Conservation (phyloP, 257 asterid genomes). For the Capsicum baccatum region DNA sequence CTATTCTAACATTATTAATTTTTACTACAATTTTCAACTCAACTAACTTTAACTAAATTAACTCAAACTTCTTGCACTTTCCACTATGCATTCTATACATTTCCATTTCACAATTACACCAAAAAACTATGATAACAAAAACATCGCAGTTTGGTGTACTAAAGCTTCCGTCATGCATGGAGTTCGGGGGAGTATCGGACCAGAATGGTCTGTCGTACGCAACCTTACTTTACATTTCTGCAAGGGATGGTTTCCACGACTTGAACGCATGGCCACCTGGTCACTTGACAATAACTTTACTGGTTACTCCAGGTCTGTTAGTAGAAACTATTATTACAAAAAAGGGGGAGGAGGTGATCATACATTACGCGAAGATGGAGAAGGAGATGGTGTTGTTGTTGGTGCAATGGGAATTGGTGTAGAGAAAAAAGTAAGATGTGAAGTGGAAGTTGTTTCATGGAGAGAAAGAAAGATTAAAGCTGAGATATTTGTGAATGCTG, state of each 20-base stretch:
- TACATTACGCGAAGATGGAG: neutral
- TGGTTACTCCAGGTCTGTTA: neutral
- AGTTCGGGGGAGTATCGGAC: too few species aligned
- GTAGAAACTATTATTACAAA: neutral
- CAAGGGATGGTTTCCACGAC: too few species aligned
- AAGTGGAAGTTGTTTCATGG: constrained; percentile 88
- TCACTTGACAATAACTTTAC: too few species aligned
- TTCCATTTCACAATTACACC: neutral
- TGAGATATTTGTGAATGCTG: constrained; percentile 71
- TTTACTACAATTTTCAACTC: neutral
- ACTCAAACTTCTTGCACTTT: neutral
- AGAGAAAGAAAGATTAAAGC: constrained; percentile 84
- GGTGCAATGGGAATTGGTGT: neutral
- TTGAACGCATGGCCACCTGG: too few species aligned
- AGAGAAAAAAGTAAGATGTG: constrained; percentile 62
- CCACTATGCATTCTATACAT: neutral
- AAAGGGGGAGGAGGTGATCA: neutral
- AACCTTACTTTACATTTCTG: too few species aligned
- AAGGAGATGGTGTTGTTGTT: neutral
- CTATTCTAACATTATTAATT: neutral
- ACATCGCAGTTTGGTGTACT: too few species aligned
- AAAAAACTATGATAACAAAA: neutral
- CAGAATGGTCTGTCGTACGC: too few species aligned
- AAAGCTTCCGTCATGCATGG: too few species aligned
- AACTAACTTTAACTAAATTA: neutral